Conservation (phyloP, 805 yeast species). For the Barnettozyma pratensis region DNA sequence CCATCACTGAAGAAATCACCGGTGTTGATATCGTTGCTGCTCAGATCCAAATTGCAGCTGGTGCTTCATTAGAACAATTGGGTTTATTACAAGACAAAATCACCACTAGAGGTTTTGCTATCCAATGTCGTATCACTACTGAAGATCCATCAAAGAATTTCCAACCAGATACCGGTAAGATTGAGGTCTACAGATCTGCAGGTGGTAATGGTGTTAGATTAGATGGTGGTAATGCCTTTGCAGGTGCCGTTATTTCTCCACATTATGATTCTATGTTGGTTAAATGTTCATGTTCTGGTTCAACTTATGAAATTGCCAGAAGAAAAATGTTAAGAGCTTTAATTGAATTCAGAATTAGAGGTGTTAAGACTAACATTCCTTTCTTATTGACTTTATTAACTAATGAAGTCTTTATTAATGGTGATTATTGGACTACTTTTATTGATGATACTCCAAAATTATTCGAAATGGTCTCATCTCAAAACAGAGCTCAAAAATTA, state of each 20-base stretch:
- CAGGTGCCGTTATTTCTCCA: slow-evolving; percentile 94
- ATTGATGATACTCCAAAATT: slow-evolving; percentile 96
- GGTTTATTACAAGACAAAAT: slow-evolving; percentile 93
- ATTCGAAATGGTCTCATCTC: slow-evolving; percentile 91
- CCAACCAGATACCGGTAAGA: slow-evolving; percentile 98
- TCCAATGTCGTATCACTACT: slow-evolving; percentile 98
- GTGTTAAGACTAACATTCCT: slow-evolving; percentile 98
- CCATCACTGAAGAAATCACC: slow-evolving; percentile 97
- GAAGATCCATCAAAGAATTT: slow-evolving; percentile 95
- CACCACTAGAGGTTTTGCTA: slow-evolving; percentile 95
- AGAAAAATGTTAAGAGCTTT: slow-evolving; percentile 96
- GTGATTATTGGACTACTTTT: slow-evolving; percentile 96
- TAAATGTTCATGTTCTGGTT: slow-evolving; percentile 95
- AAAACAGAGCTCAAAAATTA: slow-evolving; percentile 94
- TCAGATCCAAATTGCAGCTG: slow-evolving; percentile 98
- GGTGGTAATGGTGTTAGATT: slow-evolving; percentile 99
- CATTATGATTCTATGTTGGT: slow-evolving; percentile 98
- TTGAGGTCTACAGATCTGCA: slow-evolving; percentile 95
- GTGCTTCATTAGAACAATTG: slow-evolving; percentile 87
- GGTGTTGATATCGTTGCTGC: slow-evolving; percentile 98
- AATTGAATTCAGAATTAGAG: slow-evolving; percentile 97
- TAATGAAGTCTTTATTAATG: slow-evolving; percentile 77
- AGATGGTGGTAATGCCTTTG: slow-evolving; percentile 98
- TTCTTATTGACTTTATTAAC: slow-evolving; percentile 89
- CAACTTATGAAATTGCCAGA: slow-evolving; percentile 93